These are phyloP conservation scores for Paramecium primaurelia DNA, from an alignment of 73 alveolate genomes.

Conservation along the genomic window DNA sequence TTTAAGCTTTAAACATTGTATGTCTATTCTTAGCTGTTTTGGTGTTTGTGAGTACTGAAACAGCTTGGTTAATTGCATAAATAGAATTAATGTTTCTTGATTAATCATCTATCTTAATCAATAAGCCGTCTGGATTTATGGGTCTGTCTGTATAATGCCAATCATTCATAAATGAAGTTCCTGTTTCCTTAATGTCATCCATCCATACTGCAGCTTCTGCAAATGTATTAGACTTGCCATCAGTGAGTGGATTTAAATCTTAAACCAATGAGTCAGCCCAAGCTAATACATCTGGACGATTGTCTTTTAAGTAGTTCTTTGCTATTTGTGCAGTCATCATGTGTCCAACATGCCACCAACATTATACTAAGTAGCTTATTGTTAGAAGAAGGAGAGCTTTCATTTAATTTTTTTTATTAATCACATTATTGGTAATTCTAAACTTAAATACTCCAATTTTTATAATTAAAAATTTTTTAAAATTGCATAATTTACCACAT, in stretches of 20 bases:
- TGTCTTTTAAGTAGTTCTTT: background rate
- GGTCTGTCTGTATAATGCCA: constrained; percentile 78
- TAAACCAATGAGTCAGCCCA: constrained; percentile 8
- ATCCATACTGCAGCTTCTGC: constrained; percentile 76
- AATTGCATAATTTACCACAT: background rate
- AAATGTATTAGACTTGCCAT: constrained; percentile 66
- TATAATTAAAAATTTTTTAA: background rate
- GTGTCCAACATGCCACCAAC: constrained; percentile 63
- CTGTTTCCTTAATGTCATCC: constrained; percentile 73
- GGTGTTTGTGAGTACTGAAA: background rate
- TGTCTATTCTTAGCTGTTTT: constrained; percentile 11
- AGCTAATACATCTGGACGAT: background rate
- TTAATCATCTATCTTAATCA: background rate
- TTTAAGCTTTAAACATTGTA: constrained; percentile 54
- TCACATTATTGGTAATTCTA: background rate
- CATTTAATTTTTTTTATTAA: background rate
- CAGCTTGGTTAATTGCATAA: background rate
- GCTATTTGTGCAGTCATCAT: constrained; percentile 59
- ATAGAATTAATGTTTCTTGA: background rate
- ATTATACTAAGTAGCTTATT: background rate
- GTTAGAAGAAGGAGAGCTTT: background rate
- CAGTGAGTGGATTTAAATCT: constrained; percentile 33
- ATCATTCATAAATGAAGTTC: constrained; percentile 51
- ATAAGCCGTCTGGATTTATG: constrained; percentile 32
- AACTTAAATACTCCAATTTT: background rate